phyloP scores from a whole-genome alignment of 2,329 filamentous ascomycete species.

The Alternaria sp. region DNA sequence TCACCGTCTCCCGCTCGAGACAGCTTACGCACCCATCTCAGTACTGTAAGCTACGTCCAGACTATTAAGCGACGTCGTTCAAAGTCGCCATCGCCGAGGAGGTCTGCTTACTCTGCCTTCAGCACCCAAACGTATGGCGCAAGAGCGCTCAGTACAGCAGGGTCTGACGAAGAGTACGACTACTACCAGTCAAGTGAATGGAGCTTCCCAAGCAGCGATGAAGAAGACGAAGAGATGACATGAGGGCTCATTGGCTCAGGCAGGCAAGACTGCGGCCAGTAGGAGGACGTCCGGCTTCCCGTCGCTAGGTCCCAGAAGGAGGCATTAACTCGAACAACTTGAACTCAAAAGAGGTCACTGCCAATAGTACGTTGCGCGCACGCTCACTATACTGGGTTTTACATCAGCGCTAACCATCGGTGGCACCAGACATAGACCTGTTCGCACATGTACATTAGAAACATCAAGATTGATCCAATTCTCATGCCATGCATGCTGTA shows the following conservation, averaged over 20 bases:
- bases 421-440: not conserved
- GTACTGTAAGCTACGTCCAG: slow-evolving; percentile 1
- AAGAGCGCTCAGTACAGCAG: not conserved
- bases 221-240: not conserved
- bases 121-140: not conserved
- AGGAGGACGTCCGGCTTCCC: not conserved
- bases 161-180: slow-evolving; percentile 1
- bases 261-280: not conserved
- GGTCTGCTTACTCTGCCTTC: slow-evolving; percentile 1
- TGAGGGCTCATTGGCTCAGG: not conserved
- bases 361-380: not conserved
- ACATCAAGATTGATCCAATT: not conserved
- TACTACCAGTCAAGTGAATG: slow-evolving; percentile 21
- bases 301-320: not conserved
- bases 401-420: not conserved
- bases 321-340: not conserved
- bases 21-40: not conserved
- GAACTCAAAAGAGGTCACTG: not conserved
- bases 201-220: slow-evolving; percentile 15
- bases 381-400: no score
- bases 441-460: slow-evolving; percentile 1
- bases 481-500: not conserved
- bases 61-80: slow-evolving; percentile 10
- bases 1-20: slow-evolving; percentile 3
- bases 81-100: slow-evolving; percentile 1